These are phyloP conservation scores for Crithidia acanthocephali DNA, from an alignment of 208 protist genomes.

Conservation along the genomic window DNA sequence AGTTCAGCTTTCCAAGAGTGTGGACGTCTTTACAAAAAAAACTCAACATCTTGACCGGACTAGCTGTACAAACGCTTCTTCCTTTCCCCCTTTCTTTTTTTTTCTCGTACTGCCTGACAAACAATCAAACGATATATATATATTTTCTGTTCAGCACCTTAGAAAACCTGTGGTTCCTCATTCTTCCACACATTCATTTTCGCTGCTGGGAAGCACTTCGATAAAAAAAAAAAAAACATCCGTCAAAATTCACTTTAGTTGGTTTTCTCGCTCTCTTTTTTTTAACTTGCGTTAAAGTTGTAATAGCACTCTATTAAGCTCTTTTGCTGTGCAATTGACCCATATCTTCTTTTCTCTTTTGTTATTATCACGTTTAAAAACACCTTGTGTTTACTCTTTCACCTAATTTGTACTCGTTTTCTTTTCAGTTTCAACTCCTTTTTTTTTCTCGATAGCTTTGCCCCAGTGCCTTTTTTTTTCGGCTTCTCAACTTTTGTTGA, in stretches of 20 bases:
- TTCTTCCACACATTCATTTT: too few species aligned
- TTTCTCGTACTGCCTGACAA: background rate
- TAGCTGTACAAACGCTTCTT: background rate
- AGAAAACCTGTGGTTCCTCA: too few species aligned
- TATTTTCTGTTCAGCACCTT: too few species aligned
- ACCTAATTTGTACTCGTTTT: background rate
- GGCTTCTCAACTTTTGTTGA: too few species aligned
- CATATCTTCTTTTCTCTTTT: background rate
- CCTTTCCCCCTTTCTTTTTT: slow-evolving; percentile 14
- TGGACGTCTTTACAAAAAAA: slow-evolving; percentile 8
- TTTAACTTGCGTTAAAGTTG: background rate
- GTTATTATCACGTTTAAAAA: background rate
- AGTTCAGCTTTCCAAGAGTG: background rate
- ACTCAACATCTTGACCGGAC: background rate
- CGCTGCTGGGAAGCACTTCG: too few species aligned
- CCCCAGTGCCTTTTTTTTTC: too few species aligned
- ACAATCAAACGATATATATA: too few species aligned
- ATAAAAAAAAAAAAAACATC: too few species aligned
- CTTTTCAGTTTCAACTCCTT: background rate
- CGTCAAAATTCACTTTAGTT: background rate
- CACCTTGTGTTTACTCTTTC: background rate
- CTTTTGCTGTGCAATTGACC: slow-evolving; percentile 10
- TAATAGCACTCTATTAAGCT: background rate
- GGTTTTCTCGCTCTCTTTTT: background rate
- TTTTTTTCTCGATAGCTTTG: too few species aligned